Conservation (phyloP, 2,329 filamentous ascomycete species). For the Fusarium verticillioides region DNA sequence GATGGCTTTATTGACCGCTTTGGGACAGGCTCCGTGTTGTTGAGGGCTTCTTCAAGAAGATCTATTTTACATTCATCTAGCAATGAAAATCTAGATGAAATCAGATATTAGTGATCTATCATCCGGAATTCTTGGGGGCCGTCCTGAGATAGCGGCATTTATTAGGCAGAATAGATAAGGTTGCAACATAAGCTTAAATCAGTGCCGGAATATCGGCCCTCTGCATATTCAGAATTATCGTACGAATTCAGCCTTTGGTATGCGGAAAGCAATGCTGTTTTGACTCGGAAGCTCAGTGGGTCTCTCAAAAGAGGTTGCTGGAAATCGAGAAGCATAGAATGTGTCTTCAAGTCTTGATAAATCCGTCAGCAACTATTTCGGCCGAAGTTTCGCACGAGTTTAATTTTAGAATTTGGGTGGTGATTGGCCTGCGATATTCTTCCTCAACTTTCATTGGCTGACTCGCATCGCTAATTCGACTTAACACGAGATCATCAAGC, state of each 20-base stretch:
- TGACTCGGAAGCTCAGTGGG: not conserved
- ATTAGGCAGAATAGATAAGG: not conserved
- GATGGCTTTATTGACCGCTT: not conserved
- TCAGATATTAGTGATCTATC: not conserved
- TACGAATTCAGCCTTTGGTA: not conserved
- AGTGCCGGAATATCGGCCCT: not conserved
- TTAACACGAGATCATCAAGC: not conserved
- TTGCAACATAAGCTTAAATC: not conserved
- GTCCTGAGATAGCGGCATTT: not conserved
- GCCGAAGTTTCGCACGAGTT: not conserved
- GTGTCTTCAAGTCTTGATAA: no score
- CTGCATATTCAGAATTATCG: not conserved
- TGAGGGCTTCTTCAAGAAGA: not conserved
- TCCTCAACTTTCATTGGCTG: not conserved
- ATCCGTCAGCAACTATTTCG: not conserved
- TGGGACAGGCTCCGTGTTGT: not conserved
- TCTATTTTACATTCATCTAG: not conserved
- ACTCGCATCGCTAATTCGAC: no score
- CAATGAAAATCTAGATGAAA: not conserved
- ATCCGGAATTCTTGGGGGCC: rapidly evolving
- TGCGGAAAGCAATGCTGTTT: not conserved
- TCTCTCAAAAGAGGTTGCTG: not conserved
- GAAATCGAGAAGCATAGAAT: not conserved
- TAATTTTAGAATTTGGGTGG: not conserved
- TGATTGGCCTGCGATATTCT: not conserved